Evolutionary conservation across 805 yeast species (phyloP), one percentile per base, ranked within the genome.

Genomic region (Grigorovia yakushimaensis): DNA sequence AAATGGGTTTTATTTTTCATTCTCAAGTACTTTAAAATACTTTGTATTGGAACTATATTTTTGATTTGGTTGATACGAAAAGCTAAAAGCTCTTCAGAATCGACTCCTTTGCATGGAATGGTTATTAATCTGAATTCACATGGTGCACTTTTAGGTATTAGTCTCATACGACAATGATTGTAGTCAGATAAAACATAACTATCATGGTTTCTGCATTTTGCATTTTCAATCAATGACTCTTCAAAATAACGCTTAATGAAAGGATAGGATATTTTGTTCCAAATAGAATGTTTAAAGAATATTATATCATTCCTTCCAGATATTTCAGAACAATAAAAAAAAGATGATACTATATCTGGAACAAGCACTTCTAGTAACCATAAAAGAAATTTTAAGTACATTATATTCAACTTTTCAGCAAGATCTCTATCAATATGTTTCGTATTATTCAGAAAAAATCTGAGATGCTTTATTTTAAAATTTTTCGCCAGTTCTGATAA

Each of bases 281-380:
- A 88, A 1, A 68, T 62, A 21, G 65, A 69, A 46, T 80, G 88
- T 17, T 81, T 71, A 55, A 75, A 85, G 57, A 69, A 85, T 0
- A 70, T 46, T 0, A 77, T 49, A 4, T 65, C 63, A 9, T 59
- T 63, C 0, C 68, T 58, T 0, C 71, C 69, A 9, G 77, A 73
- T 1, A 69, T 62, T 43, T 81, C 84, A 0, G 93, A 81, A 5
- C 82, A 80, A 57, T 84, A 81, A 67, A 87, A 88, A 55, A 76
- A 78, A 0, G 74, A 61, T 0, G 68, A 61, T 0, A 85, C 53
- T 1, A 84, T 49, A 17, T 66, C 70, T 7, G 73, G 65, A 0
- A 85, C 52, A 44, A 80, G 71, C 0, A 35, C 38, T 0, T 62
- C 51, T 39, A 83, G 74, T 1, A 83, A 43, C 95, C 95, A 89